Evolutionary conservation across 1,284 basidiomycete genomes (phyloP).

Genomic region (Pholiota adiposa): DNA sequence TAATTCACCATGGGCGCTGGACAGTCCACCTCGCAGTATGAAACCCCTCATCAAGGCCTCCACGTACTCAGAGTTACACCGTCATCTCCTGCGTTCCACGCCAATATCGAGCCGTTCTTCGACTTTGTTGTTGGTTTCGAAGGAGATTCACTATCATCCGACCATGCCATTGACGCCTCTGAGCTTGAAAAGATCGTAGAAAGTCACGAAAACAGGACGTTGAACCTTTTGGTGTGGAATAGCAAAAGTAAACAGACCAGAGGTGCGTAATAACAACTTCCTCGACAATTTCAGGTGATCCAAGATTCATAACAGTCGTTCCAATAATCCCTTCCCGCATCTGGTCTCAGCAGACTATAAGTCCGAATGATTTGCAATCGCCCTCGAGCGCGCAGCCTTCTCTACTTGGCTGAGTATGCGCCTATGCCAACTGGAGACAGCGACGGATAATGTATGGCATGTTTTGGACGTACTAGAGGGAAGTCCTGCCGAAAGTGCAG

Average conservation of each 20-base stretch:
- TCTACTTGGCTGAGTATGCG: slow-evolving; percentile 89
- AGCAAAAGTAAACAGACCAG: slow-evolving; percentile 85
- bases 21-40: slow-evolving; percentile 66
- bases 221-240: slow-evolving; percentile 89
- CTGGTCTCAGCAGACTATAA: slow-evolving; percentile 66
- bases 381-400: slow-evolving; percentile 62
- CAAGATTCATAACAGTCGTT: slow-evolving; percentile 62
- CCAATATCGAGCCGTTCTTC: slow-evolving; percentile 93
- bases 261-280: slow-evolving; percentile 54
- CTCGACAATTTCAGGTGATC: neutral
- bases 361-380: slow-evolving; percentile 26
- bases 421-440: slow-evolving; percentile 84
- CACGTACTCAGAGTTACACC: slow-evolving; percentile 89
- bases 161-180: slow-evolving; percentile 68
- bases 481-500: slow-evolving; percentile 87
- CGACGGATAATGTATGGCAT: slow-evolving; percentile 96
- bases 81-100: slow-evolving; percentile 83
- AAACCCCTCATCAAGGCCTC: slow-evolving; percentile 65
- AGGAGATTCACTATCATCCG: slow-evolving; percentile 60
- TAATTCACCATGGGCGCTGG: slow-evolving; percentile 64
- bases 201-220: slow-evolving; percentile 78
- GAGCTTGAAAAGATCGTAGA: slow-evolving; percentile 86
- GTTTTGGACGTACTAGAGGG: slow-evolving; percentile 96
- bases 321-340: slow-evolving; percentile 82
- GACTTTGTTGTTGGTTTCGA: slow-evolving; percentile 95